These are phyloP conservation scores for Pichia phayaonensis DNA, from an alignment of 805 yeast species.

Conservation along the genomic window DNA sequence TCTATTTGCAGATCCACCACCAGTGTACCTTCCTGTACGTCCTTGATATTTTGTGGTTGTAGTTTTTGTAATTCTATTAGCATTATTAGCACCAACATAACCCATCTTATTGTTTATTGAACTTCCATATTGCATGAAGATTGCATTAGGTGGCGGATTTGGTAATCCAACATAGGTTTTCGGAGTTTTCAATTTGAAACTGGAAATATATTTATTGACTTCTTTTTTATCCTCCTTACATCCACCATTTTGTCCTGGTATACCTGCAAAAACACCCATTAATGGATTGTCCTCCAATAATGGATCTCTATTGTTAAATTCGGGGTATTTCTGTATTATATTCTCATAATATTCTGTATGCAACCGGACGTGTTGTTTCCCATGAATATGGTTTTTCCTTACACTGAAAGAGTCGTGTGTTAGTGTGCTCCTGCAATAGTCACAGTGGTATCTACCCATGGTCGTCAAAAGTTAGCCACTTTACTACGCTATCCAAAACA, in stretches of 20 bases:
- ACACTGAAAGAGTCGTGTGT: constrained; percentile 90
- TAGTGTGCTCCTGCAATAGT: constrained; percentile 64
- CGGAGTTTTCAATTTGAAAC: neutral
- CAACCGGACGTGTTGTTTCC: constrained; percentile 64
- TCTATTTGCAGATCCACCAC: neutral
- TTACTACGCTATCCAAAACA: no score
- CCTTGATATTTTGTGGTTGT: neutral
- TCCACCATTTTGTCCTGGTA: constrained; percentile 26
- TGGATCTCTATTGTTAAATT: neutral
- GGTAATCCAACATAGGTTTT: constrained; percentile 24
- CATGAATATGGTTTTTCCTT: constrained; percentile 68
- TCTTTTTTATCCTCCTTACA: neutral
- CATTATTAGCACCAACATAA: neutral
- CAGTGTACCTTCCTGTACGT: neutral
- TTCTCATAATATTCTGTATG: constrained; percentile 71
- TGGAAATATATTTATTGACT: neutral
- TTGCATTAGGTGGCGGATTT: constrained; percentile 30
- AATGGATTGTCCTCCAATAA: neutral
- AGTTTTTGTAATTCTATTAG: neutral
- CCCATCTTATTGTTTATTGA: neutral
- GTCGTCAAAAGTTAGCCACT: neutral
- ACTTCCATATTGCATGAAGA: neutral
- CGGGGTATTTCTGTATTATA: constrained; percentile 14
- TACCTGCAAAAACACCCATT: constrained; percentile 26
- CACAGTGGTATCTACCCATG: constrained; percentile 76